Evolutionary conservation across 345 rosid species (phyloP).

Genomic region (Hibiscus syriacus): DNA sequence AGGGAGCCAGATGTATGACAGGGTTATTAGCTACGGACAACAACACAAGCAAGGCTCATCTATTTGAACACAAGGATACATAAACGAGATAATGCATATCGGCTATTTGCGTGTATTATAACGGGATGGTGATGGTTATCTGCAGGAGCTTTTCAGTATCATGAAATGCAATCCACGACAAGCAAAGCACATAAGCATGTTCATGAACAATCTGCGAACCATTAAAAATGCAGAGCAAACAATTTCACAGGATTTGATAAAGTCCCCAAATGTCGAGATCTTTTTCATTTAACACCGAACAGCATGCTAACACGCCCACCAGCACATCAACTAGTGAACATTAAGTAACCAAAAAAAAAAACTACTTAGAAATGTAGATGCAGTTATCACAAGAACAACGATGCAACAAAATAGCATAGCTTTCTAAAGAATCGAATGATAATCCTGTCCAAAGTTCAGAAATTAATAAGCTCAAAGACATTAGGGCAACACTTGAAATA

Average conservation of each 20-base stretch:
- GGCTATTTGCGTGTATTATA: neutral
- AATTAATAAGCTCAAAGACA: no score
- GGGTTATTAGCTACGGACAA: neutral
- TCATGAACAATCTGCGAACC: neutral
- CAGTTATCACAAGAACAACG: neutral
- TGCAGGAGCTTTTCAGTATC: neutral
- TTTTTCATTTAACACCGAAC: neutral
- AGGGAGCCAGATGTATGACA: neutral
- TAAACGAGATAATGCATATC: neutral
- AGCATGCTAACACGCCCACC: neutral
- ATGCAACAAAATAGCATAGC: neutral
- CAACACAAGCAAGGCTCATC: neutral
- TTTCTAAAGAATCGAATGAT: no score
- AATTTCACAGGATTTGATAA: neutral
- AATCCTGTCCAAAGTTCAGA: no score
- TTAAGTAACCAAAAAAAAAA: neutral
- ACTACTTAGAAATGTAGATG: neutral
- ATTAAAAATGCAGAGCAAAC: neutral
- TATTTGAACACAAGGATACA: neutral
- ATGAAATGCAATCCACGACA: neutral
- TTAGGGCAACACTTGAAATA: no score
- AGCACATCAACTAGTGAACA: neutral
- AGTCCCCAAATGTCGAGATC: neutral
- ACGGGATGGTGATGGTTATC: neutral
- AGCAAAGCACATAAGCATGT: neutral